These are phyloP conservation scores for Bassia scoparia DNA, from an alignment of 148 eudicot genomes.

Conservation along the genomic window DNA sequence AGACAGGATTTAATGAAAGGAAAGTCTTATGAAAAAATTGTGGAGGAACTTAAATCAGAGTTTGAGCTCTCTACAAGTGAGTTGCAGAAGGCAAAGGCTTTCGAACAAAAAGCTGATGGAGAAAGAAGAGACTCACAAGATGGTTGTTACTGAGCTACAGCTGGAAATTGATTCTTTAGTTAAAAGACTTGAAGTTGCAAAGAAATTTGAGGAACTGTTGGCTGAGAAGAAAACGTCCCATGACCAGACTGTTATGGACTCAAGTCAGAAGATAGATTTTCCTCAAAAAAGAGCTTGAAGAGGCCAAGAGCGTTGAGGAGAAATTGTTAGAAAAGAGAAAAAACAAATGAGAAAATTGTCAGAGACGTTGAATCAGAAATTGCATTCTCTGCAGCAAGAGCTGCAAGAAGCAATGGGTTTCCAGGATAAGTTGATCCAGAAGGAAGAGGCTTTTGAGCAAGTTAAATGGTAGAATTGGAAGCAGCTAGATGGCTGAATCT, in stretches of 20 bases:
- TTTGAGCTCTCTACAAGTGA: constrained; percentile 46
- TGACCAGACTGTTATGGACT: constrained; percentile 26
- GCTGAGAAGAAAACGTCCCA: constrained; percentile 22
- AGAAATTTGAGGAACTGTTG: constrained; percentile 34
- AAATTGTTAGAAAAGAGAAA: constrained; percentile 24
- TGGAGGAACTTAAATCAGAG: constrained; percentile 42
- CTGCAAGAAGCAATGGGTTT: constrained; percentile 39
- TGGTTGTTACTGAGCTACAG: constrained; percentile 36
- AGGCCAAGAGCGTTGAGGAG: constrained; percentile 24
- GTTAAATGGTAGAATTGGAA: constrained; percentile 68
- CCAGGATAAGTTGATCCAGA: constrained; percentile 52
- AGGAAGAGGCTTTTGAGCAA: constrained; percentile 62
- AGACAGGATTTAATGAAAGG: constrained; percentile 53
- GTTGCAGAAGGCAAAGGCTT: constrained; percentile 41
- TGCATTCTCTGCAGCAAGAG: constrained; percentile 47
- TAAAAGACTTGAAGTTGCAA: constrained; percentile 48
- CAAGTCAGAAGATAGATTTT: constrained; percentile 24
- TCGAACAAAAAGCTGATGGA: constrained; percentile 49
- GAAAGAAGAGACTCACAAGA: constrained; percentile 51
- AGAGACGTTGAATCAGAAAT: constrained; percentile 44
- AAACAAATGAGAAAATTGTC: constrained; percentile 32
- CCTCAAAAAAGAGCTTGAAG: constrained; percentile 23
- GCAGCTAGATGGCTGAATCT: constrained; percentile 81
- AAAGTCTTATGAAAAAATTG: constrained; percentile 38
- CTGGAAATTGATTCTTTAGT: constrained; percentile 52